phyloP scores from a whole-genome alignment of 371 early-diverging fungal genomes.

The Syncephalis fuscata region DNA sequence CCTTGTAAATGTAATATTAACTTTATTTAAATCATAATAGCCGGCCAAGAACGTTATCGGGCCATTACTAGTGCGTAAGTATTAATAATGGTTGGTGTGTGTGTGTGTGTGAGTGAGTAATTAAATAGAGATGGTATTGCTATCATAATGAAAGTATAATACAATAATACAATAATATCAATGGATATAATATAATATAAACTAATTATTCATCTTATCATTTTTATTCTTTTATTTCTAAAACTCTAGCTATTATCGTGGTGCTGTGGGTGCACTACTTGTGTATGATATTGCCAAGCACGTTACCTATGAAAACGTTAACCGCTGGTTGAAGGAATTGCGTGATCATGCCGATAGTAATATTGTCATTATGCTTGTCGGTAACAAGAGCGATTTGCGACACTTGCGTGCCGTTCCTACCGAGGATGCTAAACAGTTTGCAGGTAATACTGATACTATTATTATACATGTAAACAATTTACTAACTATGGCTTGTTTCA shows the following conservation, averaged over 20 bases:
- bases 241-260: conserved; percentile 85
- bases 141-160: too few relatives aligned
- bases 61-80: conserved; percentile 84
- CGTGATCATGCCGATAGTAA: conserved; percentile 95
- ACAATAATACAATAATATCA: too few relatives aligned
- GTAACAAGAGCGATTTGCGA: conserved; percentile 98
- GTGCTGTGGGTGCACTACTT: conserved; percentile 97
- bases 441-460: conserved; percentile 38
- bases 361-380: conserved; percentile 98
- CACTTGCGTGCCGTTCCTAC: conserved; percentile 92
- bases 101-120: too few relatives aligned
- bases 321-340: conserved; percentile 96
- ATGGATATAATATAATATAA: too few relatives aligned
- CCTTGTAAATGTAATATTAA: not conserved
- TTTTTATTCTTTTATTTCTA: not conserved
- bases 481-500: not conserved
- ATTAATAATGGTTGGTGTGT: too few relatives aligned
- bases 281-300: conserved; percentile 99
- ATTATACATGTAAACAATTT: not conserved
- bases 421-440: conserved; percentile 93
- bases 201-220: not conserved
- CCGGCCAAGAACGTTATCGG: conserved; percentile 82
- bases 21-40: conserved; percentile 17
- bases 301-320: conserved; percentile 86
- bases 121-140: too few relatives aligned